Conservation (phyloP, 2,329 filamentous ascomycete species). For the Zalaria obscura region DNA sequence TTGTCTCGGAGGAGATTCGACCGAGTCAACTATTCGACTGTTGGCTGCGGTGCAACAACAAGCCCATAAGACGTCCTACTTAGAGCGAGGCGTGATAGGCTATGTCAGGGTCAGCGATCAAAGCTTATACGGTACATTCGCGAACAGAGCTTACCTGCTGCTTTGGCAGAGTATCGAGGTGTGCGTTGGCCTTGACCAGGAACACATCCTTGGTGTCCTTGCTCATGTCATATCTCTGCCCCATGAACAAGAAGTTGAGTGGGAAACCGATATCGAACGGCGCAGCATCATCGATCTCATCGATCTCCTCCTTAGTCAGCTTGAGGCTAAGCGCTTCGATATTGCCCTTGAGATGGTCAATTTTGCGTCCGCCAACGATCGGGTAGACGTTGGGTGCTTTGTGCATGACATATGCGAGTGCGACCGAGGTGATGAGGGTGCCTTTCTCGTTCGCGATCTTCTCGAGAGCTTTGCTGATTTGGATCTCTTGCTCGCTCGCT, state of each 20-base stretch:
- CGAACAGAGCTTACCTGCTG: neutral
- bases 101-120: neutral
- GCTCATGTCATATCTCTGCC: neutral
- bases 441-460: conserved; percentile 42
- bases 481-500: conserved; percentile 35
- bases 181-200: conserved; percentile 4
- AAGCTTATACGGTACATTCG: too few species aligned
- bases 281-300: conserved; percentile 44
- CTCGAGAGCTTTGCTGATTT: conserved; percentile 43
- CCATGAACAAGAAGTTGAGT: conserved; percentile 32
- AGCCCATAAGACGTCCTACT: neutral
- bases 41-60: too few species aligned
- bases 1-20: too few species aligned
- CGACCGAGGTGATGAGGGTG: conserved; percentile 44
- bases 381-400: conserved; percentile 53
- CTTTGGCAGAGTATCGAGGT: conserved; percentile 1
- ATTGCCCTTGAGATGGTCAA: conserved; percentile 53
- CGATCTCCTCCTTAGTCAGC: conserved; percentile 45
- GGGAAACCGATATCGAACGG: conserved; percentile 51
- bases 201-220: conserved; percentile 4
- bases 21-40: too few species aligned
- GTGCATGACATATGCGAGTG: conserved; percentile 27
- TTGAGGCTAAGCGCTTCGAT: conserved; percentile 47
- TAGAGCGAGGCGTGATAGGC: neutral
- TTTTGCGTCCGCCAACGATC: conserved; percentile 57